Base-by-base conservation (phyloP, 495 filamentous ascomycete species). In the Hyaloscypha finlandica region DNA sequence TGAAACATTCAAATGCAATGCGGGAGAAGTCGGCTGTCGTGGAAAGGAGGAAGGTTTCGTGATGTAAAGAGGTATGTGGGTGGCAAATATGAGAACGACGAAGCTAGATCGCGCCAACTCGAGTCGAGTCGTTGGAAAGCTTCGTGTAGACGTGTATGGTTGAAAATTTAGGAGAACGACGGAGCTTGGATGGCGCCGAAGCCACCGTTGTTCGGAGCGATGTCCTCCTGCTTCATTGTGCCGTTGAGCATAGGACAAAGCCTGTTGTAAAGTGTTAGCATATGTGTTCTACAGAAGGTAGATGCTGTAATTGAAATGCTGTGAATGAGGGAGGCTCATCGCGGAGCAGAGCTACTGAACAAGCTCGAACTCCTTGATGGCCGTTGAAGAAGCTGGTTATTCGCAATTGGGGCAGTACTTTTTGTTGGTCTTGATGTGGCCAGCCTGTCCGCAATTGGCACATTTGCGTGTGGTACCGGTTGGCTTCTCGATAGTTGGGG, bases 351-450 rank as follows among this genome's bases (percentile, higher is more conserved):
- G 35, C 33, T 48, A 48, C 59, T 61, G 37, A 19, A 4, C 42
- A 48, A 30, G 53, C 53, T 56, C 20, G 53, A 25, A 56, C 20
- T 5, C 29, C 11, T 25, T 29, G 20, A 56, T 56, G 53, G 53
- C 29, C 1, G 42, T 19, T 48, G 16, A 48, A 48, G 42, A 48
- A 48, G 3, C 29, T 42, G 35, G 14, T 65, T 63, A 68, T 76
- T 75, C 77, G 77, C 72, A 69, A 9, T 45, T 59, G 61, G 54
- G 31, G 57, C 64, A 72, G 76, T 81, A 94, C 90, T 94, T 97
- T 83, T 97, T 95, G 81, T 97, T 97, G n/a, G 94, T 97, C 78
- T 96, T 96, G 83, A 99, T 99, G 73, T 99, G 95, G 30, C 95
- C 95, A 25, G 94, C 89, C 72, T 93, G 89, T 37, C 94, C 94